A percentile compares a stretch with the other conserved stretches of the same genome.
Conservation (phyloP, 495 filamentous ascomycete species). For the Cercophora sp. region DNA sequence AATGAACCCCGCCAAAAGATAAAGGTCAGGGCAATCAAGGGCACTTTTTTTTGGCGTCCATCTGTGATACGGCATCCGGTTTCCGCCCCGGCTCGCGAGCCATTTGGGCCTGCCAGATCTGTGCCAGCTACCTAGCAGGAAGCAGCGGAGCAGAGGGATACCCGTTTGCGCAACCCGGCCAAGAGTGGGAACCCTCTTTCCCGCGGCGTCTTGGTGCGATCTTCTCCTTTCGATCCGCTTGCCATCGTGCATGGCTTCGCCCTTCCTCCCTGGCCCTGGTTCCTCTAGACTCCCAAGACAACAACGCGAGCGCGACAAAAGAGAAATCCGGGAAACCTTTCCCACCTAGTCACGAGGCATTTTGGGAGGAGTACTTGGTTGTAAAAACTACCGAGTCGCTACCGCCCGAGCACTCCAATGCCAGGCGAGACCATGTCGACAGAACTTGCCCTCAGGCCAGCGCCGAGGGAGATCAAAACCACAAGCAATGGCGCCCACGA, state of each 20-base stretch:
- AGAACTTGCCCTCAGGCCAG: constrained; percentile 41
- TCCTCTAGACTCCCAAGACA: neutral
- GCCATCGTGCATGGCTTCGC: neutral
- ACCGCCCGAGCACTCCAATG: constrained; percentile 21
- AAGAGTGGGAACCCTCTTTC: neutral
- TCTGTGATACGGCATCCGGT: constrained; percentile 20
- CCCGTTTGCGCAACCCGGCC: constrained; percentile 12
- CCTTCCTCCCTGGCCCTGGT: neutral
- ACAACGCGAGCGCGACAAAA: neutral
- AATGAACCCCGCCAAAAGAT: constrained; percentile 35
- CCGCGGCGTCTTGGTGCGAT: neutral
- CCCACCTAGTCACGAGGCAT: neutral
- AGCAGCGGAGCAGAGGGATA: constrained; percentile 2
- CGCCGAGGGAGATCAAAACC: constrained; percentile 31
- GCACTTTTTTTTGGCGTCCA: too few relatives aligned
- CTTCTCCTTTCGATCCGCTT: neutral
- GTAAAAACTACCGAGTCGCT: neutral
- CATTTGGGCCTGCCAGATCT: neutral
- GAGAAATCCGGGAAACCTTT: neutral
- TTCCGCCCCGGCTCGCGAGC: constrained; percentile 22
- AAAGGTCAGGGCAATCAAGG: constrained; percentile 25
- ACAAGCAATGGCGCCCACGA: constrained; percentile 28
- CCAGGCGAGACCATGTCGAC: constrained; percentile 36
- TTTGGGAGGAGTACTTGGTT: neutral
- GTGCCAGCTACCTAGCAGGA: neutral